These are phyloP conservation scores for Wickerhamomyces hampshirensis DNA, from an alignment of 805 yeast genomes.

Conservation along the genomic window DNA sequence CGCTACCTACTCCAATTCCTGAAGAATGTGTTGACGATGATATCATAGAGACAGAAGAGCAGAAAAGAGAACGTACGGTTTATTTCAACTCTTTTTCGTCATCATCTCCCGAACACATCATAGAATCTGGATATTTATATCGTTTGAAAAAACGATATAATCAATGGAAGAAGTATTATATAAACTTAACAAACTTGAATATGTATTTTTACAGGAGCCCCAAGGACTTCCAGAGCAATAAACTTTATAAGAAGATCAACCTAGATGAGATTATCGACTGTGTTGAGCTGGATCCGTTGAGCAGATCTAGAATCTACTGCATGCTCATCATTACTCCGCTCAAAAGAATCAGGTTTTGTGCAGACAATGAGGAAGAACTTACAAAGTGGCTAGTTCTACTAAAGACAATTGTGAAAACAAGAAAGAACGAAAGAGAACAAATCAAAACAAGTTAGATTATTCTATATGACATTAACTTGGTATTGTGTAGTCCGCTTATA, in stretches of 20 bases:
- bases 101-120: slow-evolving; percentile 28
- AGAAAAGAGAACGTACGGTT: slow-evolving; percentile 1
- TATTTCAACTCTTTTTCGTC: slow-evolving; percentile 21
- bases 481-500: not conserved
- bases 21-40: slow-evolving; percentile 3
- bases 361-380: slow-evolving; percentile 40
- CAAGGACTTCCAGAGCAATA: slow-evolving; percentile 14
- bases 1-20: slow-evolving; percentile 6
- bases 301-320: slow-evolving; percentile 40
- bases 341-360: slow-evolving; percentile 41
- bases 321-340: slow-evolving; percentile 41
- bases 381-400: slow-evolving; percentile 44
- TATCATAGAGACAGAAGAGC: slow-evolving; percentile 3
- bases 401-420: slow-evolving; percentile 28
- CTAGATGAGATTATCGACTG: slow-evolving; percentile 38
- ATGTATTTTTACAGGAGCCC: slow-evolving; percentile 36
- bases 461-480: no score
- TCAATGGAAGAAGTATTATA: slow-evolving; percentile 43
- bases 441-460: no score
- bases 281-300: slow-evolving; percentile 45
- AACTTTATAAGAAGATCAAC: slow-evolving; percentile 28
- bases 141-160: slow-evolving; percentile 38
- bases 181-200: slow-evolving; percentile 37
- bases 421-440: slow-evolving; percentile 12
- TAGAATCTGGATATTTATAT: slow-evolving; percentile 38